Evolutionary conservation across 2,329 filamentous ascomycete species (phyloP).

Genomic region (Geosmithia morbida): DNA sequence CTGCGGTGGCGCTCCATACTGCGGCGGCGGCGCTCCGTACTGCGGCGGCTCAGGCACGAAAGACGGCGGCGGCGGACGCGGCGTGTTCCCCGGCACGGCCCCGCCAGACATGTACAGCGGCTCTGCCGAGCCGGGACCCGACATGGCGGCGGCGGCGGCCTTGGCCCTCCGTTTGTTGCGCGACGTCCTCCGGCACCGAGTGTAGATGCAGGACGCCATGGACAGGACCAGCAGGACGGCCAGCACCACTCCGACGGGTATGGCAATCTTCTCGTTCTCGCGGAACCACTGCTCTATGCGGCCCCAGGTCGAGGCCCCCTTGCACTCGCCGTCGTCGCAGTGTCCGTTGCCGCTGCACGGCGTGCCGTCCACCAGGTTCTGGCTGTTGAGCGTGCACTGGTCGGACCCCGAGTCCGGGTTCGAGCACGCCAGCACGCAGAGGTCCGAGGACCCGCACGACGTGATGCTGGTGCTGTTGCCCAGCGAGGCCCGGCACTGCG

Average conservation of each 20-base stretch:
- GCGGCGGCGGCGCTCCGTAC: background rate
- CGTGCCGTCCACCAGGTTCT: constrained; percentile 91
- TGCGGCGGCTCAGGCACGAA: background rate
- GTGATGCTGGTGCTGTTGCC: constrained; percentile 67
- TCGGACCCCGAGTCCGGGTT: constrained; percentile 52
- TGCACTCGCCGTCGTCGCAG: constrained; percentile 67
- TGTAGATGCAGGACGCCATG: constrained; percentile 52
- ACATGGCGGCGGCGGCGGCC: background rate
- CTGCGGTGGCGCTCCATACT: background rate
- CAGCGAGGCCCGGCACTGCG: constrained; percentile 78
- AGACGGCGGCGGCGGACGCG: background rate
- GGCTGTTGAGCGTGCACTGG: constrained; percentile 62
- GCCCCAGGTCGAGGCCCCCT: constrained; percentile 52
- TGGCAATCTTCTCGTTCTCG: constrained; percentile 66
- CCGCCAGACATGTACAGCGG: background rate
- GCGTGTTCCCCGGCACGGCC: background rate
- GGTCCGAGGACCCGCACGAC: constrained; percentile 53
- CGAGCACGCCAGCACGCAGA: constrained; percentile 65
- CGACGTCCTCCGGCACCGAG: constrained; percentile 14
- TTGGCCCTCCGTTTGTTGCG: background rate
- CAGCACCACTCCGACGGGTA: constrained; percentile 59
- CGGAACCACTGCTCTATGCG: constrained; percentile 66
- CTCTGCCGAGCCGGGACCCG: background rate
- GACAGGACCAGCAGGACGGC: constrained; percentile 47
- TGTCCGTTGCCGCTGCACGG: constrained; percentile 65